Percentiles rank a stretch among this genome's conserved stretches.
Evolutionary conservation across 2,329 filamentous ascomycete genomes (phyloP).

Genomic region (Aspergillus ruber): DNA sequence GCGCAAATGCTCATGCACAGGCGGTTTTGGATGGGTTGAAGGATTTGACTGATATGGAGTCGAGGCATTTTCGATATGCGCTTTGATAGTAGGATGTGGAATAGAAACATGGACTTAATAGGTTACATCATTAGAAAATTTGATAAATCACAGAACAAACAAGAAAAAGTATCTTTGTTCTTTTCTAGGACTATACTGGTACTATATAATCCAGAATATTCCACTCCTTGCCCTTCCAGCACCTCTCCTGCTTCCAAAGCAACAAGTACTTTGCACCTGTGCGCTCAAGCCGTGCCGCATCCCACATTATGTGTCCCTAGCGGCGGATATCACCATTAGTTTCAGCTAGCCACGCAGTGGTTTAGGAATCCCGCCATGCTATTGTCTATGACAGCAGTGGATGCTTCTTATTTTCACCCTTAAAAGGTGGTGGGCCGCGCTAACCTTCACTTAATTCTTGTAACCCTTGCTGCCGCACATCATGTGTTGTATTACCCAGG

Average conservation of each 20-base stretch:
- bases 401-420: slow-evolving; percentile 2
- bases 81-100: slow-evolving; percentile 12
- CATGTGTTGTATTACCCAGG: background rate
- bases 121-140: no score
- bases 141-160: no score
- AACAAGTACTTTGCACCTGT: slow-evolving; percentile 3
- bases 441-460: background rate
- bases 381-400: slow-evolving; percentile 8
- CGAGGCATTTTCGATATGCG: slow-evolving; percentile 30
- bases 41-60: slow-evolving; percentile 32
- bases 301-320: slow-evolving; percentile 19
- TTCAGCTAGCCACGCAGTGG: slow-evolving; percentile 2
- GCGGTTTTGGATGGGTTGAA: slow-evolving; percentile 29
- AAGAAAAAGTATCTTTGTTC: no score
- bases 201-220: no score
- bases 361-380: slow-evolving; percentile 7
- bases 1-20: slow-evolving; percentile 4
- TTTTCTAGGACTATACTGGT: no score
- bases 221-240: background rate
- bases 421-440: slow-evolving; percentile 4
- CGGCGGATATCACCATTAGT: background rate
- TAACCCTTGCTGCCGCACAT: background rate
- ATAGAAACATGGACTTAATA: background rate
- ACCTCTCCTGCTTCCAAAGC: background rate
- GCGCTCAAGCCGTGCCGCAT: slow-evolving; percentile 10